Evolutionary conservation across 2,329 filamentous ascomycete species (phyloP).

Genomic region (Beauveria sp.): DNA sequence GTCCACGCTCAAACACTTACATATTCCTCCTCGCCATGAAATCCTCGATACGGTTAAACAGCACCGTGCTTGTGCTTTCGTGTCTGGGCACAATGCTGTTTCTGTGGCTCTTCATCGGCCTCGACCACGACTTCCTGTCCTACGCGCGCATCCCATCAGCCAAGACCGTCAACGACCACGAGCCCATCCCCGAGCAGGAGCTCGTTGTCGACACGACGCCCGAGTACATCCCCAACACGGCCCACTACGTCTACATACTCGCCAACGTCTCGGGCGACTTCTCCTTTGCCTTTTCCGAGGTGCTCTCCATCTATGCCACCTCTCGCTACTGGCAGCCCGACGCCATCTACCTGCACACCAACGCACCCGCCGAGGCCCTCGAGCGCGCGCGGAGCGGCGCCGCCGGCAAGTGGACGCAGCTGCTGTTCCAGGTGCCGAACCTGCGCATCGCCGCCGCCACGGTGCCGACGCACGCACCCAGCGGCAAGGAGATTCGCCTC

Average conservation of each 20-base stretch:
- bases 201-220: not conserved
- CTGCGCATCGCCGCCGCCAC: conserved; percentile 2
- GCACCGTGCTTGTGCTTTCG: not conserved
- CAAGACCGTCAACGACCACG: not conserved
- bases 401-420: conserved; percentile 16
- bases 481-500: conserved; percentile 11
- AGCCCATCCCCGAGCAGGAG: not conserved
- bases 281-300: conserved; percentile 16
- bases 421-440: conserved; percentile 15
- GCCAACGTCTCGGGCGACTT: conserved; percentile 13
- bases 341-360: conserved; percentile 20
- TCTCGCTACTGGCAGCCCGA: conserved; percentile 15
- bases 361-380: conserved; percentile 12
- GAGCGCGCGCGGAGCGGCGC: not conserved
- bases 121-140: not conserved
- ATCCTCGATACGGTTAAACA: not conserved
- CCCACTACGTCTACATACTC: conserved; percentile 20
- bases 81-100: not conserved
- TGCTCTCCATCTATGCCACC: conserved; percentile 18
- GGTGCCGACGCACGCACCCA: conserved; percentile 12
- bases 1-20: not conserved
- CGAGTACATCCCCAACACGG: conserved; percentile 18
- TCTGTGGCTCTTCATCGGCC: not conserved
- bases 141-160: not conserved
- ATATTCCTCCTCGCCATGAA: not conserved